Evolutionary conservation across 768 basidiomycete genomes (phyloP), one percentile per base, ranked within the genome.

Genomic region (Trametes punicea): DNA sequence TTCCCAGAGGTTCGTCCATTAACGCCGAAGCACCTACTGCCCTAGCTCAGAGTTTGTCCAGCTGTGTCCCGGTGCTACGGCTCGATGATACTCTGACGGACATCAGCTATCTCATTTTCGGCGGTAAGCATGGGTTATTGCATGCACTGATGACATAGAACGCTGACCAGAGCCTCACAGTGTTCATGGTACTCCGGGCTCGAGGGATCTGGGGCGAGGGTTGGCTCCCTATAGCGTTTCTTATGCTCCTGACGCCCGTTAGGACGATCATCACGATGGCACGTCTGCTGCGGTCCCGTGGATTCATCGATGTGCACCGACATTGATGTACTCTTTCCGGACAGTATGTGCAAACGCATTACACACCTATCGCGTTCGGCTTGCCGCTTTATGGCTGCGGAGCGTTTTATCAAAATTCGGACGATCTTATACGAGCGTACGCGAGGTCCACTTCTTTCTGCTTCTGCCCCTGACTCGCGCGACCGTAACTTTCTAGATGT

Each of bases 331-430:
- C n/a, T 16, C 9, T n/a, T 7, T 26, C 1, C 18, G 30, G 8
- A n/a, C 27, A 64, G 63, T 62, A 59, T 34, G 27, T 48, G 4
- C 60, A 64, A 34, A 36, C 44, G 4, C 54, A 55, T 7, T 64
- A 64, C 41, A 49, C 29, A 1, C 63, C 63, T 2, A 46, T 64
- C 7, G 63, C 63, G 11, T 64, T 64, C 34, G 63, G 63, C 1
- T 27, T 42, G 23, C 63, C 63, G 18, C 36, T 64, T 0, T 64
- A 52, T 23, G 63, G 63, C 15, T 64, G 63, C 42, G 62, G 62
- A 7, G 56, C 55, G n/a, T n/a, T n/a, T n/a, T n/a, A n/a, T n/a
- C n/a, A 2, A 20, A 23, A 1, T 46, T 46, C 25, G n/a, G n/a
- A n/a, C n/a, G n/a, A n/a, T n/a, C n/a, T n/a, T n/a, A n/a, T n/a